A percentile compares a stretch with the other conserved stretches of the same genome.
Conservation (phyloP, 495 filamentous ascomycete species). For the Aspergillus avenaceus region DNA sequence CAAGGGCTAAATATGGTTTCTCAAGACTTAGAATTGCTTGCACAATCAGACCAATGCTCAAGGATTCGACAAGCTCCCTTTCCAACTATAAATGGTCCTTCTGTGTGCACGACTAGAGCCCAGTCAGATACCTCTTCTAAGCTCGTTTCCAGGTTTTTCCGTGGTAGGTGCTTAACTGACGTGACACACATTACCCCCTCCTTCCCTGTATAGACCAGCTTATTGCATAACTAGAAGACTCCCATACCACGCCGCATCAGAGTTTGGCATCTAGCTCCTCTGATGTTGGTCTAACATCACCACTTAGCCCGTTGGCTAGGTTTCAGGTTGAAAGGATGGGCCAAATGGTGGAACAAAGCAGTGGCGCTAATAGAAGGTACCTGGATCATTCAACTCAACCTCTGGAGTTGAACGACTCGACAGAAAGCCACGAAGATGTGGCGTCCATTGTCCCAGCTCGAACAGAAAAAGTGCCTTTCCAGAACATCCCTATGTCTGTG, state of each 20-base stretch:
- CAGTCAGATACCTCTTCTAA: neutral
- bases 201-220: neutral
- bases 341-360: neutral
- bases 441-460: neutral
- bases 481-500: conserved; percentile 34
- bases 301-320: conserved; percentile 30
- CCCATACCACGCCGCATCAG: conserved; percentile 21
- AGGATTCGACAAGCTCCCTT: neutral
- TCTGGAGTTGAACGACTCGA: neutral
- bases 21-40: conserved; percentile 39
- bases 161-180: conserved; percentile 15
- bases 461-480: conserved; percentile 12
- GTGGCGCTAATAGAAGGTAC: neutral
- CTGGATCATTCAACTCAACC: conserved; percentile 2
- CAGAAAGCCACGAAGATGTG: neutral
- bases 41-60: conserved; percentile 19
- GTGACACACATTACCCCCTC: too few species aligned
- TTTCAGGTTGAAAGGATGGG: conserved; percentile 10
- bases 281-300: conserved; percentile 15
- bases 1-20: neutral
- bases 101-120: neutral
- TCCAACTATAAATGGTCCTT: neutral
- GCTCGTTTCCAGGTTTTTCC: conserved; percentile 28
- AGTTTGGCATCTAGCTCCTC: conserved; percentile 25
- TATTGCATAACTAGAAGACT: too few species aligned